phyloP scores from a whole-genome alignment of 2,329 filamentous ascomycete genomes.

The Rutstroemia sp. region DNA sequence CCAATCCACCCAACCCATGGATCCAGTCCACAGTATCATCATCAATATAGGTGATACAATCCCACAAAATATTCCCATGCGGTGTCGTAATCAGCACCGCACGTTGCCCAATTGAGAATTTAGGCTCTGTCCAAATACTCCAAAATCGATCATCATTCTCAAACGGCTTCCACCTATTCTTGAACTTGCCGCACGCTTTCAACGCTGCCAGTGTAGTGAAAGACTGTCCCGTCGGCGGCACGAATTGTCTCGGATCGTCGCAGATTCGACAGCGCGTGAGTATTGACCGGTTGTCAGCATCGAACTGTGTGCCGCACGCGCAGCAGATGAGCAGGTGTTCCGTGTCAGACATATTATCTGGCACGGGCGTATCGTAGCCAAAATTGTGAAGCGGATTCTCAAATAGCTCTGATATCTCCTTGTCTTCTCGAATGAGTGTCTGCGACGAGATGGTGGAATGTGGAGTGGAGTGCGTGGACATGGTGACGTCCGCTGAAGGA shows the following conservation, averaged over 20 bases:
- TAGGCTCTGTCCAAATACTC: constrained; percentile 43
- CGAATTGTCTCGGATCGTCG: constrained; percentile 66
- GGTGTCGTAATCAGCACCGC: constrained; percentile 61
- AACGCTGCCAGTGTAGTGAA: constrained; percentile 54
- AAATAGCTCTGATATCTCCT: constrained; percentile 4
- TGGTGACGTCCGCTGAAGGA: neutral
- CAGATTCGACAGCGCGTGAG: constrained; percentile 60
- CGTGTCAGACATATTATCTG: constrained; percentile 14
- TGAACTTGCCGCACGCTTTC: constrained; percentile 32
- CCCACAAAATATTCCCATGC: constrained; percentile 70
- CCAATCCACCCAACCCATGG: constrained; percentile 53
- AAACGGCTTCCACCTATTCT: constrained; percentile 45
- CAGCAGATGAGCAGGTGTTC: constrained; percentile 49
- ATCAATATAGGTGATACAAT: constrained; percentile 66
- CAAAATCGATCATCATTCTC: constrained; percentile 39
- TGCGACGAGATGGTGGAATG: constrained; percentile 1
- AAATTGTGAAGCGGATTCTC: constrained; percentile 17
- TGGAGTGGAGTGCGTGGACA: constrained; percentile 1
- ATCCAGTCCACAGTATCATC: constrained; percentile 52
- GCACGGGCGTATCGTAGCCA: constrained; percentile 11
- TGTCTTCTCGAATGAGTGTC: too few relatives aligned
- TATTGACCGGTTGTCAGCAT: constrained; percentile 39
- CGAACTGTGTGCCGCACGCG: constrained; percentile 65
- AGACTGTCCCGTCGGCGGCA: constrained; percentile 54
- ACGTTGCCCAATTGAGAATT: constrained; percentile 69